Base-by-base conservation (phyloP, 1,139 yeast species). In the Hanseniaspora gamundiae region DNA sequence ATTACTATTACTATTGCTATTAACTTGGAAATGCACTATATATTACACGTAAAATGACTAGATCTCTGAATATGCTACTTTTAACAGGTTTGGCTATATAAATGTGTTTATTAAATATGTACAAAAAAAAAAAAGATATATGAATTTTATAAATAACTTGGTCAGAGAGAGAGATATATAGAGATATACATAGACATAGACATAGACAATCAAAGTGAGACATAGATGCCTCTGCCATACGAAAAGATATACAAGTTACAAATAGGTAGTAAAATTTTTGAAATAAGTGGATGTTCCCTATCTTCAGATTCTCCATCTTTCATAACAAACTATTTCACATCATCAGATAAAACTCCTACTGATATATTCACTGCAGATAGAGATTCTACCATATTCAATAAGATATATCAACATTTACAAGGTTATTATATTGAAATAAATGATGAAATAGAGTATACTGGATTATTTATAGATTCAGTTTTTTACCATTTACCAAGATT, bases 251-350 rank as follows among this genome's bases (percentile, higher is more conserved):
- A 73, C 60, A 70, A 78, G 13, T 73, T 87, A 24, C 87, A 82
- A 58, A 80, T 86, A 4, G 95, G 95, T 0, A 73, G 70, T 44
- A 70, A 70, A 49, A 51, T 73, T 31, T 81, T 76, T 58, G 65
- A 69, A 31, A 55, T 68, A 17, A 80, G 91, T 56, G 96, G 95
- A 1, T 87, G 91, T 1, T 85, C 95, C 4, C 61, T 87, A 38
- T 81, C 88, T 21, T 83, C 85, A 1, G 96, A 86, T 62, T 79
- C 68, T 0, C 77, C 77, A 1, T 68, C 72, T 11, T 71, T 68
- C 49, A 72, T 72, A 55, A 70, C 76, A 3, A 65, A 65, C 33
- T 70, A 62, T 51, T 72, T 71, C 50, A n/a, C n/a, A n/a, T n/a
- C n/a, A n/a, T n/a, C n/a, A n/a, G 48, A 56, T 3, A 59, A 61